phyloP scores from a whole-genome alignment of 164 flowering plant genomes.

The Sedum album region DNA sequence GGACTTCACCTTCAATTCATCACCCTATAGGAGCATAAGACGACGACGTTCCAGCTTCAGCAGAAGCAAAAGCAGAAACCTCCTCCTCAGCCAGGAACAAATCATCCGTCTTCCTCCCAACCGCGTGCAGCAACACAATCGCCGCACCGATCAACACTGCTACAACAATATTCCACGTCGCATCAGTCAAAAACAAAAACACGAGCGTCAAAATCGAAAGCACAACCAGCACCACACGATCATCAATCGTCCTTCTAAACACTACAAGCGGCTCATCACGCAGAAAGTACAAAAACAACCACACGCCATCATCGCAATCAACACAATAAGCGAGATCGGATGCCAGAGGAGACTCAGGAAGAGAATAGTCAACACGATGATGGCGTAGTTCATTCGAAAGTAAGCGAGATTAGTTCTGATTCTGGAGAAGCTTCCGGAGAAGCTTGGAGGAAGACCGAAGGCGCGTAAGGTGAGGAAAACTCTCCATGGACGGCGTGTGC shows the following conservation, averaged over 20 bases:
- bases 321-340: constrained; percentile 61
- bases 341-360: constrained; percentile 61
- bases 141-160: not conserved
- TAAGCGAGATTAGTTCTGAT: constrained; percentile 26
- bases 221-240: constrained; percentile 34
- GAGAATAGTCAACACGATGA: constrained; percentile 34
- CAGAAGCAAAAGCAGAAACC: not conserved
- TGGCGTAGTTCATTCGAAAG: constrained; percentile 56
- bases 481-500: constrained; percentile 48
- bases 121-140: constrained; percentile 21
- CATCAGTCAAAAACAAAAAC: not conserved
- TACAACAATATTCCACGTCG: not conserved
- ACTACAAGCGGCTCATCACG: constrained; percentile 53
- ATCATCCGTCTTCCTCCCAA: not conserved
- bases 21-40: not conserved
- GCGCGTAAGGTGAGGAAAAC: constrained; percentile 27
- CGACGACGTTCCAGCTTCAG: not conserved
- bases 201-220: not conserved
- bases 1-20: not conserved
- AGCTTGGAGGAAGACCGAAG: constrained; percentile 22
- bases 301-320: constrained; percentile 42
- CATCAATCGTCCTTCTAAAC: constrained; percentile 33
- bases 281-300: constrained; percentile 64
- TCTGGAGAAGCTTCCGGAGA: constrained; percentile 25
- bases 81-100: not conserved